Evolutionary conservation across 257 asterid species (phyloP).

Genomic region (Solanum gracilifrons): DNA sequence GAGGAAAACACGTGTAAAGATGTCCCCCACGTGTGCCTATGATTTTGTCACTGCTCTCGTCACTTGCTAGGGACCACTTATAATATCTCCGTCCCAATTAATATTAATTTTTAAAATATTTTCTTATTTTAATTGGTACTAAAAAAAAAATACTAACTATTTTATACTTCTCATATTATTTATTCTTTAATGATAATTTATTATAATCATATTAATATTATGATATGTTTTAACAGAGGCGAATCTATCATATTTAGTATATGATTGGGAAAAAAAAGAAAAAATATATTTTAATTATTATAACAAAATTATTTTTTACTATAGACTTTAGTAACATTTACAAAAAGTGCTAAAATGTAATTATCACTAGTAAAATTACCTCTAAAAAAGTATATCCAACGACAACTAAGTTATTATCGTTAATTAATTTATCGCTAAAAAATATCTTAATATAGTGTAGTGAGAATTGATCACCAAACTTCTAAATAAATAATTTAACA

Average conservation of each 20-base stretch:
- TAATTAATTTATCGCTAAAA: neutral
- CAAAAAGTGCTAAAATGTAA: accelerated
- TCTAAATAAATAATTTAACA: too few species aligned
- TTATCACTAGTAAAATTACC: neutral
- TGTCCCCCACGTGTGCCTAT: neutral
- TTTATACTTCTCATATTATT: neutral
- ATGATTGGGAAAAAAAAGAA: too few species aligned
- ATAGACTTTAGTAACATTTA: too few species aligned
- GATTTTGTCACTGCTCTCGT: conserved; percentile 23
- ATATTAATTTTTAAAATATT: neutral
- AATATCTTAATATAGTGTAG: too few species aligned
- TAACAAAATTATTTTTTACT: too few species aligned
- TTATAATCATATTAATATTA: neutral
- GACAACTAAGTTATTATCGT: accelerated
- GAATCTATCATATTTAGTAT: neutral
- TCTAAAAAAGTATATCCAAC: accelerated
- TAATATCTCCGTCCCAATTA: neutral
- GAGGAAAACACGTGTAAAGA: neutral
- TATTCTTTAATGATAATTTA: neutral
- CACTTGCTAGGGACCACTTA: neutral
- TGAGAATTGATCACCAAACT: too few species aligned
- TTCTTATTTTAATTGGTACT: neutral
- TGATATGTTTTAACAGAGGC: neutral
- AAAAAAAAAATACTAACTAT: neutral
- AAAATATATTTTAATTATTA: too few species aligned